Percentiles rank a stretch among this genome's conserved stretches.
These are phyloP conservation scores for Fusarium subtropicale DNA, from an alignment of 2,329 filamentous ascomycete genomes.

Conservation along the genomic window DNA sequence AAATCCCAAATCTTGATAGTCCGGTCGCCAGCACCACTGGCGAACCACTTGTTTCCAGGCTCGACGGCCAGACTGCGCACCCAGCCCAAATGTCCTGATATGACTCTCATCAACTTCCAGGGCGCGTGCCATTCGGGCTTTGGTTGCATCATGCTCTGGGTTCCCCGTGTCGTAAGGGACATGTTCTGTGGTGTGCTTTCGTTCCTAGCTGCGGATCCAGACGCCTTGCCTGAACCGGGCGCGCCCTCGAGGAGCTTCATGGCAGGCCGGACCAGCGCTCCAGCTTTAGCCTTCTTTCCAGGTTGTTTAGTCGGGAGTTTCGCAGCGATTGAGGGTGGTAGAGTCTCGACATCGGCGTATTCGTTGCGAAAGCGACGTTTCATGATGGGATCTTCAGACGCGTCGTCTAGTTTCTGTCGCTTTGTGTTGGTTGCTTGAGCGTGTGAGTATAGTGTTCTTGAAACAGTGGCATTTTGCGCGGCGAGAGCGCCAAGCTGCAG, in stretches of 20 bases:
- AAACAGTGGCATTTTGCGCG: conserved; percentile 51
- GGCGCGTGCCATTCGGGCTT: conserved; percentile 97
- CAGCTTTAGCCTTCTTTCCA: conserved; percentile 62
- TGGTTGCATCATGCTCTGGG: conserved; percentile 55
- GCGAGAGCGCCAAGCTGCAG: conserved; percentile 52
- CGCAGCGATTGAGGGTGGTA: conserved; percentile 81
- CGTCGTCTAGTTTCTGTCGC: conserved; percentile 55
- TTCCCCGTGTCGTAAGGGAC: conserved; percentile 50
- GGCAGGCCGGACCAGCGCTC: conserved; percentile 49
- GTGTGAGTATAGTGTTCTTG: conserved; percentile 51
- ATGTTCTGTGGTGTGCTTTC: conserved; percentile 46
- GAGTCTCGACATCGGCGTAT: conserved; percentile 80
- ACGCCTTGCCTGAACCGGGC: conserved; percentile 53
- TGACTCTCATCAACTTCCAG: conserved; percentile 98
- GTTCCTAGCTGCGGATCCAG: conserved; percentile 26
- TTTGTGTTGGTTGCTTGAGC: conserved; percentile 47
- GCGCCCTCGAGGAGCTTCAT: conserved; percentile 56
- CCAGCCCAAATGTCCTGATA: conserved; percentile 96
- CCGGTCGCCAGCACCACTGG: conserved; percentile 91
- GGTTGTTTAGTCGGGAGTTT: conserved; percentile 72
- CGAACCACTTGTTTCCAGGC: conserved; percentile 97
- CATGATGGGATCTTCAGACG: conserved; percentile 50
- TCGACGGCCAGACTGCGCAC: conserved; percentile 90
- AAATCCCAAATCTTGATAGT: conserved; percentile 99
- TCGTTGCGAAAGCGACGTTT: conserved; percentile 72